phyloP scores from a whole-genome alignment of 2,329 filamentous ascomycete genomes.

The Colletotrichum costaricense region DNA sequence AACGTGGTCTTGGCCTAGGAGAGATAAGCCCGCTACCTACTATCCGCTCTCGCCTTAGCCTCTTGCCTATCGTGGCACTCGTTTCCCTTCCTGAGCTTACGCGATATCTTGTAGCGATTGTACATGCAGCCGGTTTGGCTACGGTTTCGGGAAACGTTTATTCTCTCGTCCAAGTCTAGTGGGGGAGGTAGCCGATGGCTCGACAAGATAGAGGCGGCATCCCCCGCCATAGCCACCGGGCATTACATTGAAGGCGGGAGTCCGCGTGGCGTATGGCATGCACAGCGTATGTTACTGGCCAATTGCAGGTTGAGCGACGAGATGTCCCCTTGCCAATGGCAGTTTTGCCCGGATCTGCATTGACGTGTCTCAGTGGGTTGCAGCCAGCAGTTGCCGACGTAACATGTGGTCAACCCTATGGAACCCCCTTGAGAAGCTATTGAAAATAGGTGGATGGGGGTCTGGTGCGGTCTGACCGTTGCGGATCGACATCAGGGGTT shows the following conservation, averaged over 20 bases:
- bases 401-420: slow-evolving; percentile 1
- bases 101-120: background rate
- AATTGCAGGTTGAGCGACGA: background rate
- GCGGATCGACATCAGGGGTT: slow-evolving; percentile 5
- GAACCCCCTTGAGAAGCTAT: background rate
- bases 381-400: slow-evolving; percentile 17
- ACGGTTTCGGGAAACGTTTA: background rate
- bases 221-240: background rate
- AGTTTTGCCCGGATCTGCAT: slow-evolving; percentile 5
- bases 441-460: background rate
- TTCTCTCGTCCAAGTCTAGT: background rate
- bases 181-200: background rate
- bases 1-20: background rate
- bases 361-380: slow-evolving; percentile 13
- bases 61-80: background rate
- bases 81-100: background rate
- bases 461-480: background rate
- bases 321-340: background rate
- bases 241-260: background rate
- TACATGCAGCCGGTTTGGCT: background rate
- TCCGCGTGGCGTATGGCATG: background rate
- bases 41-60: background rate
- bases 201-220: background rate
- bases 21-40: background rate
- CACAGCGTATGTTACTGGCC: background rate